Evolutionary conservation across 768 basidiomycete genomes (phyloP), one percentile per base, ranked within the genome.

Genomic region (Podaxis carcinomalis): DNA sequence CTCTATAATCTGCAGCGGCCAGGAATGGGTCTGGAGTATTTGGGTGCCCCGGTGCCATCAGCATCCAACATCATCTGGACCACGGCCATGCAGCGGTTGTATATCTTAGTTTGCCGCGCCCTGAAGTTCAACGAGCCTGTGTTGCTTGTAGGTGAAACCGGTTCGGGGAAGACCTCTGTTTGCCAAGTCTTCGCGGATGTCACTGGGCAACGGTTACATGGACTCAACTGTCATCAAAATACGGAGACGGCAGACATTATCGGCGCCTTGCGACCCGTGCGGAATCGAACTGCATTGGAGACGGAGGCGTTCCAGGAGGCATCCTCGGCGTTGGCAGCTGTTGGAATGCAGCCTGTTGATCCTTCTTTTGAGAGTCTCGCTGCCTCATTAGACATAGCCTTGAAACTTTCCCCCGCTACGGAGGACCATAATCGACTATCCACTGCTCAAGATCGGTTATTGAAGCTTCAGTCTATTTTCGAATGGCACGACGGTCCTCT

Each of bases 401-500:
- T 78, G 47, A 73, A 75, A 53, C 35, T 54, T 3, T 46, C 46
- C 28, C 67, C 51, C 7, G 25, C 57, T 19, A 27, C 62, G 0
- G 67, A 74, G 4, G 57, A 70, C 32, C 72, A 66, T 21, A 51
- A 65, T 3, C 71, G 71, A 25, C 65, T 89, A 7, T 70, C 73
- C 44, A 74, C 75, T 3, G 70, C 83, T 10, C 81, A 78, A 35
- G 74, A 70, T 11, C 78, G 77, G 21, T 68, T 89, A 2, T 70
- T 78, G 53, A 77, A 77, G 27, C 75, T 87, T 0, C 80, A 83
- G n/a, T 85, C 91, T 0, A 85, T 98, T 44, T 98, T 99, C 68
- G 92, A 97, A 70, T 99, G 97, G 97, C 85, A 90, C 63, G 93
- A 98, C 68, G 97, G 97, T 1, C 95, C 97, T n/a, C 82, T 99